Evolutionary conservation across 805 yeast genomes (phyloP).

Genomic region (Sungouiozyma ichnusensis): DNA sequence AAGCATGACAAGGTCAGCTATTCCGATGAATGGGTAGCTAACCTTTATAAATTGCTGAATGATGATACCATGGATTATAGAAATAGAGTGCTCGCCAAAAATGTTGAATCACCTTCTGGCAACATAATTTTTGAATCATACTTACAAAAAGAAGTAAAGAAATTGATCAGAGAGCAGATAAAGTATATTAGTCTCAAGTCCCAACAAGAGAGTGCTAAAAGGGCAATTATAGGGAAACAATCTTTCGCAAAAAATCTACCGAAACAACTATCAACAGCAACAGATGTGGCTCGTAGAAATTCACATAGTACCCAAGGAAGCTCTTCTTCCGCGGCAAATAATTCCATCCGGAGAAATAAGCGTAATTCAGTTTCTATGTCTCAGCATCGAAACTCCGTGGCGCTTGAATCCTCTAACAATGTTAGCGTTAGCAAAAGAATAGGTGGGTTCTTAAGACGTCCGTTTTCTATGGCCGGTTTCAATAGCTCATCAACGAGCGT

Average conservation of each 20-base stretch:
- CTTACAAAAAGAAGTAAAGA: constrained; percentile 40
- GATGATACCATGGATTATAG: constrained; percentile 21
- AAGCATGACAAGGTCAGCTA: constrained; percentile 3
- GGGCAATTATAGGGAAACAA: constrained; percentile 11
- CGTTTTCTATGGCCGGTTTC: constrained; percentile 45
- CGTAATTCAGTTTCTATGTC: constrained; percentile 18
- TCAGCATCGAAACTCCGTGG: constrained; percentile 13
- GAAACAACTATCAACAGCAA: background rate
- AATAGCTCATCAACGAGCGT: constrained; percentile 23
- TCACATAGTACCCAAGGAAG: constrained; percentile 1
- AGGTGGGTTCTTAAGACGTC: constrained; percentile 53
- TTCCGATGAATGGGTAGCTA: constrained; percentile 9
- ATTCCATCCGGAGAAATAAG: constrained; percentile 9
- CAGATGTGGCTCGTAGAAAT: constrained; percentile 4
- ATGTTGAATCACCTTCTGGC: background rate
- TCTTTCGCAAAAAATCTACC: constrained; percentile 3
- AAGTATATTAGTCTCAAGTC: constrained; percentile 32
- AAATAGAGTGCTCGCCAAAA: constrained; percentile 24
- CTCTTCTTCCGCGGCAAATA: constrained; percentile 5
- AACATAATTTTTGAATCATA: background rate
- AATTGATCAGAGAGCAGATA: constrained; percentile 41
- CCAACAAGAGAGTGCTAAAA: constrained; percentile 31
- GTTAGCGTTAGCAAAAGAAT: constrained; percentile 34
- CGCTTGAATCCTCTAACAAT: constrained; percentile 11
- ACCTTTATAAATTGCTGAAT: constrained; percentile 20